Conservation (phyloP, 257 asterid genomes). For the Scutellaria galericulata region DNA sequence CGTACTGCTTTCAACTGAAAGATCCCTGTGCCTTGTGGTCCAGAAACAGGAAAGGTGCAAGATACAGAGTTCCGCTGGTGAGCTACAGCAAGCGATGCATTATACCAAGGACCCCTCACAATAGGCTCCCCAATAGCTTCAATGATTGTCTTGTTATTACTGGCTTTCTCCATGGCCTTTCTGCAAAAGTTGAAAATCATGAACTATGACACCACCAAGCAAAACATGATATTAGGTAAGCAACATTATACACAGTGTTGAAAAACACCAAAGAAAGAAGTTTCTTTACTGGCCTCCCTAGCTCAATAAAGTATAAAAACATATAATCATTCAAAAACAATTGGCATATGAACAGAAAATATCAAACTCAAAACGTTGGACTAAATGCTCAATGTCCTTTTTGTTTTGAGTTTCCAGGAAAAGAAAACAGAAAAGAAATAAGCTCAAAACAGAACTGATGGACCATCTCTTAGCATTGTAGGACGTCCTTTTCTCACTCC, state of each 20-base stretch:
- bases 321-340: not conserved
- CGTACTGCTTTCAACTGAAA: conserved; percentile 93
- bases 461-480: not conserved
- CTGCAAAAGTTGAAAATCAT: conserved; percentile 52
- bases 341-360: not conserved
- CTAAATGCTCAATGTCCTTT: too few species aligned
- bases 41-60: conserved; percentile 93
- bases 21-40: conserved; percentile 92
- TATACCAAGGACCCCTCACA: conserved; percentile 96
- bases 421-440: too few species aligned
- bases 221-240: not conserved
- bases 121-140: conserved; percentile 93
- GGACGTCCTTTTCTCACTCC: too few species aligned
- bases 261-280: not conserved
- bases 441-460: not conserved
- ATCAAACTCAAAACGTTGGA: too few species aligned
- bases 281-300: not conserved
- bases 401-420: too few species aligned
- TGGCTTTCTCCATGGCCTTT: conserved; percentile 95
- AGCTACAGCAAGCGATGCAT: conserved; percentile 93
- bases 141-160: conserved; percentile 61
- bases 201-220: conserved; percentile 5
- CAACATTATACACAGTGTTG: not conserved
- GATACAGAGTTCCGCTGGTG: conserved; percentile 89
- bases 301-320: not conserved